Conservation (phyloP, 2,329 filamentous ascomycete species). For the Pseudocercospora musae region DNA sequence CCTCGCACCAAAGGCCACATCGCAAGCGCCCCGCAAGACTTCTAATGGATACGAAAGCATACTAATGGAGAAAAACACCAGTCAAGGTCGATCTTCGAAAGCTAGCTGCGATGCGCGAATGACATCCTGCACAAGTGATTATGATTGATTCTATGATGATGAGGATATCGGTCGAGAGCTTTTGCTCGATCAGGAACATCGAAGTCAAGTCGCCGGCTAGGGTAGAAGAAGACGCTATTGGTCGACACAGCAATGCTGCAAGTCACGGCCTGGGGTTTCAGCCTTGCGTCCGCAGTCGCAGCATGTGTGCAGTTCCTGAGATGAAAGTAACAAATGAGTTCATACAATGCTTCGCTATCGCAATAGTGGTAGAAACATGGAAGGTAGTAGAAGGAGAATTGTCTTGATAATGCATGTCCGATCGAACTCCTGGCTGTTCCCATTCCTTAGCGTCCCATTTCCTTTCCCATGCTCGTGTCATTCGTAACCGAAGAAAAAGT, state of each 20-base stretch:
- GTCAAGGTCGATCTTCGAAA: neutral
- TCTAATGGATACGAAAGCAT: neutral
- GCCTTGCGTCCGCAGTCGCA: neutral
- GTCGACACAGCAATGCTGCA: neutral
- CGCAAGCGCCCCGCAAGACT: neutral
- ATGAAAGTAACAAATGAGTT: neutral
- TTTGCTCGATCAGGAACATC: neutral
- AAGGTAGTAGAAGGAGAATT: neutral
- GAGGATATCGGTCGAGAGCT: neutral
- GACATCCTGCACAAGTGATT: neutral
- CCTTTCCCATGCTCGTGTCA: constrained; percentile 2
- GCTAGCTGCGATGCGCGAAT: neutral
- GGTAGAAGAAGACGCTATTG: neutral
- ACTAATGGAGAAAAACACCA: neutral
- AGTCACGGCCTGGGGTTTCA: neutral
- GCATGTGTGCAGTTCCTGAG: neutral
- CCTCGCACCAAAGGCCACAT: neutral
- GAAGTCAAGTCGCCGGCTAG: neutral
- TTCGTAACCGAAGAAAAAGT: neutral
- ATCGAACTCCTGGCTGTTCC: constrained; percentile 4
- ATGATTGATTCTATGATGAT: neutral
- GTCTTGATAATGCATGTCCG: neutral
- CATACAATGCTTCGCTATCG: neutral
- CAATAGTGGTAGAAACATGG: neutral
- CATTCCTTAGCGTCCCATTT: constrained; percentile 1